phyloP scores from a whole-genome alignment of 306 rosid genomes.

The Lagenaria siceraria region DNA sequence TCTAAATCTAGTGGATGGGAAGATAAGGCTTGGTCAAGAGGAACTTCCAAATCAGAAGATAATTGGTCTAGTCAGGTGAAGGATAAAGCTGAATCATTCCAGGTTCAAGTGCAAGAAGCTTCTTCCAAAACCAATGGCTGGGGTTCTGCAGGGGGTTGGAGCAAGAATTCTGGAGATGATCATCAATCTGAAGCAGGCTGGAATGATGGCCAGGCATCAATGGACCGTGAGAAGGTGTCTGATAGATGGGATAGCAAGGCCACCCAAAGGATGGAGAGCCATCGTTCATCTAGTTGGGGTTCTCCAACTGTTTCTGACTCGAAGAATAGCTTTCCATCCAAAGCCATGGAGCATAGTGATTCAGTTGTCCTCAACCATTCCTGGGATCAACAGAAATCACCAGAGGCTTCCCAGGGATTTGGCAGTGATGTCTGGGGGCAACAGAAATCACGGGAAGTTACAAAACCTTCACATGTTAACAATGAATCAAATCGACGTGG shows the following conservation, averaged over 20 bases:
- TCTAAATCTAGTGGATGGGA: conserved; percentile 2
- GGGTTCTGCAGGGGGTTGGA: conserved; percentile 3
- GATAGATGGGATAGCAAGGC: conserved; percentile 19
- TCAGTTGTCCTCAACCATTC: conserved; percentile 14
- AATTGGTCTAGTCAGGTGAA: background rate
- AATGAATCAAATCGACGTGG: background rate
- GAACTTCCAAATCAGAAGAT: background rate
- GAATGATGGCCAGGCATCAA: conserved; percentile 7
- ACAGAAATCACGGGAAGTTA: background rate
- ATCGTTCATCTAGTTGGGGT: conserved; percentile 9
- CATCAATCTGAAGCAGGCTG: background rate
- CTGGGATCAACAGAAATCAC: conserved; percentile 32
- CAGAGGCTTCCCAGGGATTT: conserved; percentile 21
- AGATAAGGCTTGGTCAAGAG: conserved; percentile 4
- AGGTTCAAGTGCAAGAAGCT: conserved; percentile 4
- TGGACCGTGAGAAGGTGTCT: conserved; percentile 1
- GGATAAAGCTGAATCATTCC: conserved; percentile 4
- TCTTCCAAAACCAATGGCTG: conserved; percentile 9
- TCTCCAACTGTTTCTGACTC: conserved; percentile 14
- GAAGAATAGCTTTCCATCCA: conserved; percentile 11
- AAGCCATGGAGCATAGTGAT: conserved; percentile 3
- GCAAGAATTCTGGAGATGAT: conserved; percentile 12
- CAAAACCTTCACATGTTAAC: background rate
- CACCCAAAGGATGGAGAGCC: background rate
- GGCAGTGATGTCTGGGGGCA: conserved; percentile 4